Percentiles rank a stretch among this genome's conserved stretches.
Conservation (phyloP, 768 basidiomycete genomes). For the Obba rivulosa region DNA sequence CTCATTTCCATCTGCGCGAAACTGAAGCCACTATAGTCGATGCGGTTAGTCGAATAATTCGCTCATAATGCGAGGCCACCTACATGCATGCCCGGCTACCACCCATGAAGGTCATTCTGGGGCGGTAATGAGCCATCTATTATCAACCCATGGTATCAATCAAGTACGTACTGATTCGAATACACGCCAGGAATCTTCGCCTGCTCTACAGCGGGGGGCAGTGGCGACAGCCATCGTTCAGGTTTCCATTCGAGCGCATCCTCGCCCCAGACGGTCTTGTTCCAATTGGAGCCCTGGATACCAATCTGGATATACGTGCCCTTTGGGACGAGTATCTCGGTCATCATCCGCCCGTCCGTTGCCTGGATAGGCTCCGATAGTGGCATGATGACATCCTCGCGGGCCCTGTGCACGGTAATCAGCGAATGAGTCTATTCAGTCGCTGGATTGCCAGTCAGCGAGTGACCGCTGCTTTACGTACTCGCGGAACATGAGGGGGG, state of each 20-base stretch:
- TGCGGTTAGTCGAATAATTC: neutral
- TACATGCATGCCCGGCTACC: conserved; percentile 27
- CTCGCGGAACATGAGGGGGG: conserved; percentile 8
- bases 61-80: conserved; percentile 1
- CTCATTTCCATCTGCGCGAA: conserved; percentile 13
- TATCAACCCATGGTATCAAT: neutral
- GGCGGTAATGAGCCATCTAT: too few relatives aligned
- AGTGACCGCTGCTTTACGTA: neutral
- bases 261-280: conserved; percentile 20
- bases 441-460: too few relatives aligned
- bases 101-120: conserved; percentile 27
- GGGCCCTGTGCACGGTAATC: neutral
- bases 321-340: conserved; percentile 13
- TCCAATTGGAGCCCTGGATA: conserved; percentile 18
- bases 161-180: conserved; percentile 7
- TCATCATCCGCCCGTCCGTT: conserved; percentile 11
- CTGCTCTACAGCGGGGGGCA: conserved; percentile 8
- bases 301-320: conserved; percentile 13
- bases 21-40: conserved; percentile 13
- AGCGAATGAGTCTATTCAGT: too few relatives aligned
- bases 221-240: conserved; percentile 17
- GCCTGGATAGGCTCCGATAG: conserved; percentile 12
- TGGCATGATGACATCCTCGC: conserved; percentile 11
- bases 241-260: conserved; percentile 22
- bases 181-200: conserved; percentile 15